Percentiles rank a stretch among this genome's conserved stretches.
These are phyloP conservation scores for Penicillium paxilli DNA, from an alignment of 495 filamentous ascomycete species.

Conservation along the genomic window DNA sequence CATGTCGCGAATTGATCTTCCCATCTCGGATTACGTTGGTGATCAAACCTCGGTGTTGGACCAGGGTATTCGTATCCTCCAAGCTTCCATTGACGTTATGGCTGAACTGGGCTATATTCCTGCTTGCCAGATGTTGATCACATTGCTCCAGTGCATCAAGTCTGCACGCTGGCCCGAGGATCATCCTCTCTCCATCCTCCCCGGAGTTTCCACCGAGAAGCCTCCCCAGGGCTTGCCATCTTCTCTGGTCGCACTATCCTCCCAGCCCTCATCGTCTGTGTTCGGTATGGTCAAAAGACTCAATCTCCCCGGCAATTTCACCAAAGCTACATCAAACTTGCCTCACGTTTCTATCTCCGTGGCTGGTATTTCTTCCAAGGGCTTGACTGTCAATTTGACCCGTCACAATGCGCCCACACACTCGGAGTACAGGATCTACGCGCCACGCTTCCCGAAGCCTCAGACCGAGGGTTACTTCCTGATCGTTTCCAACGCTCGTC, in stretches of 20 bases:
- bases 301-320: slow-evolving; percentile 39
- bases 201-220: slow-evolving; percentile 61
- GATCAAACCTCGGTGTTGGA: slow-evolving; percentile 89
- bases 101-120: slow-evolving; percentile 84
- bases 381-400: slow-evolving; percentile 61
- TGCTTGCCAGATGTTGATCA: slow-evolving; percentile 75
- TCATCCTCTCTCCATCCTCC: slow-evolving; percentile 74
- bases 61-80: slow-evolving; percentile 92
- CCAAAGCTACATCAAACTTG: slow-evolving; percentile 59
- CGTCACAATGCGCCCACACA: slow-evolving; percentile 65
- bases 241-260: slow-evolving; percentile 26
- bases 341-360: slow-evolving; percentile 69
- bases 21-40: slow-evolving; percentile 95
- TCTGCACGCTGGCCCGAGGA: slow-evolving; percentile 89
- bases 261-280: slow-evolving; percentile 25
- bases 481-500: slow-evolving; percentile 51
- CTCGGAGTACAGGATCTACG: slow-evolving; percentile 70
- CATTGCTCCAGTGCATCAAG: slow-evolving; percentile 87
- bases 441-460: slow-evolving; percentile 88
- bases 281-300: slow-evolving; percentile 29
- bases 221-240: slow-evolving; percentile 22
- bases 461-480: slow-evolving; percentile 96
- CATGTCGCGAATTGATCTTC: slow-evolving; percentile 87
- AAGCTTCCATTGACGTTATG: slow-evolving; percentile 88
- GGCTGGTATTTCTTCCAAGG: slow-evolving; percentile 56